A percentile compares a stretch with the other conserved stretches of the same genome.
phyloP scores from a whole-genome alignment of 805 yeast species.

The Kurtzmaniella cleridarum region DNA sequence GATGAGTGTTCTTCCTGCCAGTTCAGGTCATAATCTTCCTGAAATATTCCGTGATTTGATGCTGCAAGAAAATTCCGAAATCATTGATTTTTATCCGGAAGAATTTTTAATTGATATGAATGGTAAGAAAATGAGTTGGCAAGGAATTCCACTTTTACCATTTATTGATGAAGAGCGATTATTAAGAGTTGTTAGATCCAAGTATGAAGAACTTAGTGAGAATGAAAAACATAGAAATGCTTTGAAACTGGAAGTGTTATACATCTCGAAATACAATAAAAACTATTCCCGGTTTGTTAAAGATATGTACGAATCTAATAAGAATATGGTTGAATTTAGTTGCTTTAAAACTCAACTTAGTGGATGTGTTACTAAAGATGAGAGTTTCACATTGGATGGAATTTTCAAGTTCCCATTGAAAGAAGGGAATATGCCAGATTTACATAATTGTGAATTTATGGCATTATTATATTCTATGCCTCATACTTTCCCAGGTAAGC shows the following conservation, averaged over 20 bases:
- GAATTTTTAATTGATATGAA: slow-evolving; percentile 90
- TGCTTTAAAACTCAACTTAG: slow-evolving; percentile 52
- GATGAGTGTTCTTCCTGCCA: slow-evolving; percentile 94
- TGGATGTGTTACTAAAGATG: slow-evolving; percentile 43
- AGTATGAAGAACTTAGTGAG: slow-evolving; percentile 59
- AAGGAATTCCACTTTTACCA: slow-evolving; percentile 85
- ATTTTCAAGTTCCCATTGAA: slow-evolving; percentile 42
- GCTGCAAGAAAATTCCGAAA: slow-evolving; percentile 74
- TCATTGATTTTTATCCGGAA: slow-evolving; percentile 86
- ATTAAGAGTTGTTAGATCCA: slow-evolving; percentile 56
- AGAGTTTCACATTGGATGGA: slow-evolving; percentile 30
- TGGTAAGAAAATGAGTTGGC: slow-evolving; percentile 94
- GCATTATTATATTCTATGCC: slow-evolving; percentile 59
- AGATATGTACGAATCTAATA: slow-evolving; percentile 32
- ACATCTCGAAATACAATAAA: slow-evolving; percentile 60
- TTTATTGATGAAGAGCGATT: slow-evolving; percentile 83
- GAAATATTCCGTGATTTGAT: slow-evolving; percentile 74
- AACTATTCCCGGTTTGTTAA: slow-evolving; percentile 35
- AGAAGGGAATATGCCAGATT: slow-evolving; percentile 40
- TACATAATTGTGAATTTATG: slow-evolving; percentile 36
- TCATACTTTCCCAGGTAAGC: slow-evolving; percentile 55
- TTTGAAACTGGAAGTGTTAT: slow-evolving; percentile 62
- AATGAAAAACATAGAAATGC: slow-evolving; percentile 69
- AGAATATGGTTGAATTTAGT: slow-evolving; percentile 33
- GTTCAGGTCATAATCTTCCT: slow-evolving; percentile 83